Conservation (phyloP, 495 filamentous ascomycete genomes). For the Friedmanniomyces simplex region DNA sequence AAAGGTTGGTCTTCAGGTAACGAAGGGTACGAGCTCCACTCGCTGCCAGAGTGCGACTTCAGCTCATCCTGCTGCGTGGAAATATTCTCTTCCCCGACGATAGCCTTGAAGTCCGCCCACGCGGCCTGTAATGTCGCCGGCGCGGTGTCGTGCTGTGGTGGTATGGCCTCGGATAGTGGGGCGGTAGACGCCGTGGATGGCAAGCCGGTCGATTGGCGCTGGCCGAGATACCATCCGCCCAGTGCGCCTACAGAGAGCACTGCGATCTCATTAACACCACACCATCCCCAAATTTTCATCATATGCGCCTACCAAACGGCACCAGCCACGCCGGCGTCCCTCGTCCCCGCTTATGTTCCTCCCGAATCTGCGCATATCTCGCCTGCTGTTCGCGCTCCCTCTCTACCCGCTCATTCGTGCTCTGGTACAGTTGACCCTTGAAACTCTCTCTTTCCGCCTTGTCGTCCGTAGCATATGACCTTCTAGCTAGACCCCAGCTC, state of each 20-base stretch:
- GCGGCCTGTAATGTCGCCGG: constrained; percentile 77
- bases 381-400: constrained; percentile 62
- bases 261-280: constrained; percentile 3
- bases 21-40: constrained; percentile 73
- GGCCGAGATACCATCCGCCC: constrained; percentile 63
- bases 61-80: constrained; percentile 61
- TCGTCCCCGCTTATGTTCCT: constrained; percentile 36
- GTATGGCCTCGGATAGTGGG: constrained; percentile 47
- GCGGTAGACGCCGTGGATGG: constrained; percentile 61
- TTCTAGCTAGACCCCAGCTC: not conserved
- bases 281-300: not conserved
- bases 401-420: constrained; percentile 63
- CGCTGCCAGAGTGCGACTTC: constrained; percentile 63
- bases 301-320: constrained; percentile 2
- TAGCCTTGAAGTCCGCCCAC: constrained; percentile 79
- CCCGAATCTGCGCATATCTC: constrained; percentile 49
- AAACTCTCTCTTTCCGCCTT: constrained; percentile 43
- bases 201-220: constrained; percentile 42
- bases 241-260: constrained; percentile 47
- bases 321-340: constrained; percentile 4
- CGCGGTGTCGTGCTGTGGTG: constrained; percentile 60
- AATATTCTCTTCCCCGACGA: constrained; percentile 78
- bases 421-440: constrained; percentile 79
- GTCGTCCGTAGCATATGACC: constrained; percentile 10
- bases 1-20: constrained; percentile 26